Evolutionary conservation across 331 rosid genomes (phyloP).

Genomic region (Cydonia oblonga): DNA sequence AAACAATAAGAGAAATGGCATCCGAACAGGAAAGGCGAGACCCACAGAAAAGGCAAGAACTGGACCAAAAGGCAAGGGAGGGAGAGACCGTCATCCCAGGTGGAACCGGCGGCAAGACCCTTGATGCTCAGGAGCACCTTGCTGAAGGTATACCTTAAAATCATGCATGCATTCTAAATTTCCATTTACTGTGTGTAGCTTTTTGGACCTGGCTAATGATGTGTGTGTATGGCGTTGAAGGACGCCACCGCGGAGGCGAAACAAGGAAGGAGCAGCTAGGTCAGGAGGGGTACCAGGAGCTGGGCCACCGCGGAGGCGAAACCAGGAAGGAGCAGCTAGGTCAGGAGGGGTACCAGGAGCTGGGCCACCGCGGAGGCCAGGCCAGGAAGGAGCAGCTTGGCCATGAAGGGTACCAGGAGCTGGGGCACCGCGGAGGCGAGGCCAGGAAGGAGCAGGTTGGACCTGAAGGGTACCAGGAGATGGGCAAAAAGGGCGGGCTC

Average conservation of each 20-base stretch:
- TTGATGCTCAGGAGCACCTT: slow-evolving; percentile 69
- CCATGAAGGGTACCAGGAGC: slow-evolving; percentile 39
- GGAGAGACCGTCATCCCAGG: slow-evolving; percentile 74
- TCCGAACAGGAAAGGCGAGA: slow-evolving; percentile 16
- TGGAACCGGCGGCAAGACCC: slow-evolving; percentile 74
- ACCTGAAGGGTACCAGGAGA: slow-evolving; percentile 46
- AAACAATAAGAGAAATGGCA: slow-evolving; percentile 17
- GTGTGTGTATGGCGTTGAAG: slow-evolving; percentile 1
- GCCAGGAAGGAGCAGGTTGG: slow-evolving; percentile 58
- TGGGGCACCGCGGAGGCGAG: slow-evolving; percentile 49
- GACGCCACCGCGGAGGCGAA: slow-evolving; percentile 58
- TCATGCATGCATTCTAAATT: neutral
- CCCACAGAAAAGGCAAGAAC: slow-evolving; percentile 10
- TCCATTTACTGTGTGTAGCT: too few species aligned
- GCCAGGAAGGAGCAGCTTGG: slow-evolving; percentile 54
- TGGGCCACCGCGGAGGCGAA: slow-evolving; percentile 48
- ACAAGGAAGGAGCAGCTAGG: slow-evolving; percentile 54
- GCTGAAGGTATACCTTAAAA: slow-evolving; percentile 45
- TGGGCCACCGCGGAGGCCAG: slow-evolving; percentile 46
- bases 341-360: slow-evolving; percentile 29
- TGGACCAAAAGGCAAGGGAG: slow-evolving; percentile 45
- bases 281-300: slow-evolving; percentile 40
- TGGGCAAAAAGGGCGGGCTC: slow-evolving; percentile 68
- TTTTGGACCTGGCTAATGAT: neutral
- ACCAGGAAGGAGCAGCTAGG: slow-evolving; percentile 58